phyloP scores from a whole-genome alignment of 169 alveolate species.

The Sarcocystis neurona region DNA sequence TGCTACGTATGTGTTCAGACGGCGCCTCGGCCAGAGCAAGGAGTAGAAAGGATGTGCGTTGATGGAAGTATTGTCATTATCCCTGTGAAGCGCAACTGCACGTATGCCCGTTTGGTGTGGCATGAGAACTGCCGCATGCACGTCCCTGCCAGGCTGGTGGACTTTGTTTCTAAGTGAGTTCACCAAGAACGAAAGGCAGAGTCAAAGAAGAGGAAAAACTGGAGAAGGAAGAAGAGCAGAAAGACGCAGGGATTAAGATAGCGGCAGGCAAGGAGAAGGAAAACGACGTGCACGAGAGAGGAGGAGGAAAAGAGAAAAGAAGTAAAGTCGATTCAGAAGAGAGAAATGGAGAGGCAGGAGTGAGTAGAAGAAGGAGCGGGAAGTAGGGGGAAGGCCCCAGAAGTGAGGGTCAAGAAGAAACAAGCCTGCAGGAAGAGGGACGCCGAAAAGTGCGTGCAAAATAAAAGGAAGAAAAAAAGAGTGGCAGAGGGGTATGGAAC shows the following conservation, averaged over 20 bases:
- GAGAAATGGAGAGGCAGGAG: too few relatives aligned
- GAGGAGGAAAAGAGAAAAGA: too few relatives aligned
- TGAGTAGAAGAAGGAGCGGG: too few relatives aligned
- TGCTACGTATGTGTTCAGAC: constrained; percentile 28
- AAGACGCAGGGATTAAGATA: neutral
- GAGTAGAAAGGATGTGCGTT: constrained; percentile 56
- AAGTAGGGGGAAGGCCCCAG: too few relatives aligned
- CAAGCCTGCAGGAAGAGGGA: too few relatives aligned
- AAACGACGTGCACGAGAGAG: neutral
- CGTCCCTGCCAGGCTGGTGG: constrained; percentile 56
- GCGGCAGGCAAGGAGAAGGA: neutral
- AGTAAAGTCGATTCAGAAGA: too few relatives aligned
- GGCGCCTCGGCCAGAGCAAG: constrained; percentile 33
- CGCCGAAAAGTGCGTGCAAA: too few relatives aligned
- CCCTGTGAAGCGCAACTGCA: constrained; percentile 37
- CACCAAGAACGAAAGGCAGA: neutral
- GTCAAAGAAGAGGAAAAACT: neutral
- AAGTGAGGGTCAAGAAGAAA: too few relatives aligned
- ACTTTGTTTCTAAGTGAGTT: constrained; percentile 51
- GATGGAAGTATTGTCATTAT: constrained; percentile 56
- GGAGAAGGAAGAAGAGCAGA: neutral
- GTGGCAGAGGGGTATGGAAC: too few relatives aligned
- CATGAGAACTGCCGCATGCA: constrained; percentile 65
- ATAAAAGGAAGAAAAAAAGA: too few relatives aligned
- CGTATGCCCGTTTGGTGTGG: constrained; percentile 47